Evolutionary conservation across 306 rosid genomes (phyloP), one percentile per base, ranked within the genome.

Genomic region (Cucumis cinereus): DNA sequence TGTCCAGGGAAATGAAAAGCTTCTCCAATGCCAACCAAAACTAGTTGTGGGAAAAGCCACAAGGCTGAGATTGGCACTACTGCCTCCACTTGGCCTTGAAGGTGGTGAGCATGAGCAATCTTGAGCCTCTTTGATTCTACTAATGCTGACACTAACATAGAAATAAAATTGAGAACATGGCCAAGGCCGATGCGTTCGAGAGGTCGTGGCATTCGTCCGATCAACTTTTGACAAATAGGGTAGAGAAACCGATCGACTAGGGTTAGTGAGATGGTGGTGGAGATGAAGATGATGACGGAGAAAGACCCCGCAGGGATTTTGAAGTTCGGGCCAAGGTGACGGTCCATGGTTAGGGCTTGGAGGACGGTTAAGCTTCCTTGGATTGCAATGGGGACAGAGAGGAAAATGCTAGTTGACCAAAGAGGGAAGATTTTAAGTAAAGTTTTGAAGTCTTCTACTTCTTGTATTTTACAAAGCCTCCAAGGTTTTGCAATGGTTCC

Each of bases 1-100:
- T 88, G 96, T 30, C 82, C 91, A 1, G 89, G 96, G 69, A 86
- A 85, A 74, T 88, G 93, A 76, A 92, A 90, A 5, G 93, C 89
- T 81, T 86, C 95, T 59, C 95, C 95, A 16, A 87, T 26, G 0
- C 97, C 91, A 61, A 82, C 86, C 57, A 88, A 33, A 63, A 66
- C 84, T 56, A 88, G 41, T 14, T 90, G 93, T 55, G 90, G 93
- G 69, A 84, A 80, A 38, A 88, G 81, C 97, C 97, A 91, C 0
- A 88, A 55, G 3, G 67, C 74, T 0, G 66, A 82, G 85, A 88
- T 84, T 8, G 81, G 59, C 50, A 60, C 81, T 11, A 8, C 24
- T 54, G 75, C 35, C n/a, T 54, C 20, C 2, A 33, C 23, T 7
- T 63, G 66, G 19, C 47, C 68, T 16, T 49, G 50, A 3, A 50